phyloP scores from a whole-genome alignment of 768 basidiomycete species.

The Sutorius australiensis region DNA sequence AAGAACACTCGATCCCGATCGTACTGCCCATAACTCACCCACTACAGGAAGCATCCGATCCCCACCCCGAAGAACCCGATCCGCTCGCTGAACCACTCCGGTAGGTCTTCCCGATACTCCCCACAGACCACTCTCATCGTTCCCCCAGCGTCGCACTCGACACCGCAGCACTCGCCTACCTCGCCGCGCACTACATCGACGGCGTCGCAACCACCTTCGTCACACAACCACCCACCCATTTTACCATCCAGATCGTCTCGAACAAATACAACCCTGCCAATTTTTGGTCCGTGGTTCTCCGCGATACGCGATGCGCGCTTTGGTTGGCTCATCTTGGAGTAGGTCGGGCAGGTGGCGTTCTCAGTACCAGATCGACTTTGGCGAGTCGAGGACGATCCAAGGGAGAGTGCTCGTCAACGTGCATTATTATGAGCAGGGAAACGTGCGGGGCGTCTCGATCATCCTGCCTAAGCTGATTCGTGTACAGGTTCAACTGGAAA shows the following conservation, averaged over 20 bases:
- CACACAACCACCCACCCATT: constrained; percentile 44
- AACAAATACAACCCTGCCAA: constrained; percentile 95
- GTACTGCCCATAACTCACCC: constrained; percentile 4
- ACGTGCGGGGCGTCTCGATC: constrained; percentile 45
- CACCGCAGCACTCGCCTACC: constrained; percentile 59
- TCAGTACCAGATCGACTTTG: constrained; percentile 71
- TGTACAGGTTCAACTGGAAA: constrained; percentile 81
- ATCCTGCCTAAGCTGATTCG: neutral
- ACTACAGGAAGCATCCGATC: constrained; percentile 73
- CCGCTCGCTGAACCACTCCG: constrained; percentile 71
- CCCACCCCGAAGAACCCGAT: constrained; percentile 58
- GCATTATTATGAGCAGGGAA: constrained; percentile 98
- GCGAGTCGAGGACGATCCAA: constrained; percentile 48
- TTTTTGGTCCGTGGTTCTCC: constrained; percentile 62
- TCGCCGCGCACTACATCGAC: constrained; percentile 77
- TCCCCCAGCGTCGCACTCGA: constrained; percentile 63
- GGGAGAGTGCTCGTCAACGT: constrained; percentile 80
- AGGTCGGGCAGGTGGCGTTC: constrained; percentile 98
- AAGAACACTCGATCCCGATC: constrained; percentile 27
- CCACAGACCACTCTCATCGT: neutral
- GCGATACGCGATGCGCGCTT: neutral
- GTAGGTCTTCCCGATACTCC: constrained; percentile 36
- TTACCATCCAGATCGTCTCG: constrained; percentile 80
- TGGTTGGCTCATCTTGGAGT: neutral
- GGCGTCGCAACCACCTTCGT: constrained; percentile 76